Conservation (phyloP, 495 filamentous ascomycete genomes). For the Annulohypoxylon nitens region DNA sequence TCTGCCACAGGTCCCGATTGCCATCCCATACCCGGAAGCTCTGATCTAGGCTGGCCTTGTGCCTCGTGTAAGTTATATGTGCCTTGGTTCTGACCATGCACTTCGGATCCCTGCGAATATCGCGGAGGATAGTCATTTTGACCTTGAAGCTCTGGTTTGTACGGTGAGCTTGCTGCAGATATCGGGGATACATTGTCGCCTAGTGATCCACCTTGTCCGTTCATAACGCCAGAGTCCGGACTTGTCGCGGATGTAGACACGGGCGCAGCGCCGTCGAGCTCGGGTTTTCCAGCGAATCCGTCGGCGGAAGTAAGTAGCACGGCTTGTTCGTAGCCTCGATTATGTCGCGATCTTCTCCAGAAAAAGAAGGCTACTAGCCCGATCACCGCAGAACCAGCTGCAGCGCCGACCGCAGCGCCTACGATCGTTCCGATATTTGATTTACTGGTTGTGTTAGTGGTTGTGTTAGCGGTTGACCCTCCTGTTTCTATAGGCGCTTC, state of each 20-base stretch:
- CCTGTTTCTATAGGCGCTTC: constrained; percentile 25
- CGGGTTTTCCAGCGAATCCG: constrained; percentile 49
- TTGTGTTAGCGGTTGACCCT: constrained; percentile 11
- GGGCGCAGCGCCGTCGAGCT: constrained; percentile 50
- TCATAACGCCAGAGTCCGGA: constrained; percentile 50
- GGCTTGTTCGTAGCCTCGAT: not conserved
- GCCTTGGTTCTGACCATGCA: constrained; percentile 43
- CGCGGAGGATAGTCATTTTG: constrained; percentile 35
- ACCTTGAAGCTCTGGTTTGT: constrained; percentile 52
- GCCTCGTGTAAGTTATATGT: constrained; percentile 36
- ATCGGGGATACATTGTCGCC: constrained; percentile 56
- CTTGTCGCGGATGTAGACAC: constrained; percentile 46
- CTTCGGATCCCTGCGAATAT: constrained; percentile 47
- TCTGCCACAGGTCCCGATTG: constrained; percentile 56
- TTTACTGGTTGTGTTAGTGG: constrained; percentile 16
- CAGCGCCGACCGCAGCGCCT: constrained; percentile 53
- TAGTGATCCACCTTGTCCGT: constrained; percentile 36
- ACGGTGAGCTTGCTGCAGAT: constrained; percentile 47
- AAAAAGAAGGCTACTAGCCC: constrained; percentile 55
- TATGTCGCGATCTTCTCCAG: constrained; percentile 35
- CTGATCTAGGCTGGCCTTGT: constrained; percentile 45
- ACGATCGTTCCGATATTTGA: constrained; percentile 53
- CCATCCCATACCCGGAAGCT: constrained; percentile 52
- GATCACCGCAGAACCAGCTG: constrained; percentile 53
- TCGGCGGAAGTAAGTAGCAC: not conserved